These are phyloP conservation scores for Zymoseptoria passerinii DNA, from an alignment of 2,329 filamentous ascomycete species.

Conservation along the genomic window DNA sequence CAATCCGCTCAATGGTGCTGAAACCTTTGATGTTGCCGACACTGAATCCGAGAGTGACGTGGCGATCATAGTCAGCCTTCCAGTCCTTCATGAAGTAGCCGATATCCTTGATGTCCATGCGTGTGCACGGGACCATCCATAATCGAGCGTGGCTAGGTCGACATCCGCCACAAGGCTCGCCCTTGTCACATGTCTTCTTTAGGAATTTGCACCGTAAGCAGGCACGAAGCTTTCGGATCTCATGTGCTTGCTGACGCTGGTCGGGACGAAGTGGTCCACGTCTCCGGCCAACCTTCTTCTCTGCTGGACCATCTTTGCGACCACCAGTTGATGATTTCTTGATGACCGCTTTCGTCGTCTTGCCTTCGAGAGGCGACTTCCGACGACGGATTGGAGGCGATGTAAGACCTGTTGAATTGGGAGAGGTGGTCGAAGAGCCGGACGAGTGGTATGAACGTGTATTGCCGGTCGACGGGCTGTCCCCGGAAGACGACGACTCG, in stretches of 20 bases:
- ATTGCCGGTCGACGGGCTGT: slow-evolving; percentile 20
- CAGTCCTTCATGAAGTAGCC: slow-evolving; percentile 99
- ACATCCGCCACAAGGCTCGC: slow-evolving; percentile 89
- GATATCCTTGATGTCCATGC: slow-evolving; percentile 98
- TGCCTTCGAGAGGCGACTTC: slow-evolving; percentile 55
- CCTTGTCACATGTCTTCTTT: slow-evolving; percentile 98
- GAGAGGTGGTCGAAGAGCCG: slow-evolving; percentile 27
- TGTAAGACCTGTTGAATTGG: slow-evolving; percentile 28
- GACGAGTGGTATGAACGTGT: slow-evolving; percentile 21
- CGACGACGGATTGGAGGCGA: slow-evolving; percentile 53
- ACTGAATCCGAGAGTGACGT: slow-evolving; percentile 77
- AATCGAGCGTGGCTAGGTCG: slow-evolving; percentile 90
- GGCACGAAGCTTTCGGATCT: slow-evolving; percentile 89
- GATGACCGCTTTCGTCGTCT: slow-evolving; percentile 75
- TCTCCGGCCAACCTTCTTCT: slow-evolving; percentile 89
- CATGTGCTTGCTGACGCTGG: slow-evolving; percentile 90
- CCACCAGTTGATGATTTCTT: slow-evolving; percentile 59
- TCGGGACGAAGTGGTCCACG: slow-evolving; percentile 85
- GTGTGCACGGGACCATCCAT: slow-evolving; percentile 96
- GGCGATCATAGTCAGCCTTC: slow-evolving; percentile 93
- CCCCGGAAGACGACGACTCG: slow-evolving; percentile 20
- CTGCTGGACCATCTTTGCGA: slow-evolving; percentile 66
- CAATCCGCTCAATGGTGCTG: slow-evolving; percentile 51
- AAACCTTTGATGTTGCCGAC: slow-evolving; percentile 92
- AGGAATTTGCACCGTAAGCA: slow-evolving; percentile 96